phyloP scores from a whole-genome alignment of 805 yeast species.

The Ascoidea asiatica region DNA sequence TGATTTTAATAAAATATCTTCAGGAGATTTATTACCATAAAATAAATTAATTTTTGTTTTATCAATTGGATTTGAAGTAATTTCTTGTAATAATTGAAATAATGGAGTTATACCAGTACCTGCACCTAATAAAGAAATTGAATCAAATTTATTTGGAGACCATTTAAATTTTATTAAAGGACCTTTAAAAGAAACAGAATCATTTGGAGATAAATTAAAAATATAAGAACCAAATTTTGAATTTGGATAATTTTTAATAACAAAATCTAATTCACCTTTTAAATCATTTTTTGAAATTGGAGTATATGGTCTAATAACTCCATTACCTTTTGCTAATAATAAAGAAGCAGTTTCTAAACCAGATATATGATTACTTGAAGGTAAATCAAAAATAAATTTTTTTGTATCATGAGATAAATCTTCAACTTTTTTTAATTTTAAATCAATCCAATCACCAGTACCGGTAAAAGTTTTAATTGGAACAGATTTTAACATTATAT shows the following conservation, averaged over 20 bases:
- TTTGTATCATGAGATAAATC: slow-evolving; percentile 52
- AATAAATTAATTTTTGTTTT: slow-evolving; percentile 75
- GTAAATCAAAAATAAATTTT: slow-evolving; percentile 57
- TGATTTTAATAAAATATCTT: slow-evolving; percentile 70
- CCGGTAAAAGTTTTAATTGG: slow-evolving; percentile 38
- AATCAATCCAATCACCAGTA: slow-evolving; percentile 59
- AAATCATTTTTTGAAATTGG: slow-evolving; percentile 63
- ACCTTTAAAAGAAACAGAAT: slow-evolving; percentile 84
- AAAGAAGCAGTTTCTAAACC: slow-evolving; percentile 76
- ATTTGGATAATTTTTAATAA: slow-evolving; percentile 71
- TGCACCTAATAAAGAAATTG: slow-evolving; percentile 80
- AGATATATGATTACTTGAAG: slow-evolving; percentile 47
- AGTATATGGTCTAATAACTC: slow-evolving; percentile 82
- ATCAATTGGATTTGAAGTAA: slow-evolving; percentile 71
- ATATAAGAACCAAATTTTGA: slow-evolving; percentile 79
- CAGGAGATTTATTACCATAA: slow-evolving; percentile 66
- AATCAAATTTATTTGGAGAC: slow-evolving; percentile 72
- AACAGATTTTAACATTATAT: slow-evolving; percentile 15
- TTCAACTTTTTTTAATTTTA: slow-evolving; percentile 31
- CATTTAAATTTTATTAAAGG: slow-evolving; percentile 88
- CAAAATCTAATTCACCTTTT: slow-evolving; percentile 65
- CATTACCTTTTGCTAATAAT: slow-evolving; percentile 72
- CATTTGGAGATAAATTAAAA: slow-evolving; percentile 57
- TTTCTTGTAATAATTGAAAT: slow-evolving; percentile 70
- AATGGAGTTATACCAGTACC: slow-evolving; percentile 97